Evolutionary conservation across 1,284 basidiomycete genomes (phyloP), one percentile per base, ranked within the genome.

Genomic region (Trichosporon sp.): DNA sequence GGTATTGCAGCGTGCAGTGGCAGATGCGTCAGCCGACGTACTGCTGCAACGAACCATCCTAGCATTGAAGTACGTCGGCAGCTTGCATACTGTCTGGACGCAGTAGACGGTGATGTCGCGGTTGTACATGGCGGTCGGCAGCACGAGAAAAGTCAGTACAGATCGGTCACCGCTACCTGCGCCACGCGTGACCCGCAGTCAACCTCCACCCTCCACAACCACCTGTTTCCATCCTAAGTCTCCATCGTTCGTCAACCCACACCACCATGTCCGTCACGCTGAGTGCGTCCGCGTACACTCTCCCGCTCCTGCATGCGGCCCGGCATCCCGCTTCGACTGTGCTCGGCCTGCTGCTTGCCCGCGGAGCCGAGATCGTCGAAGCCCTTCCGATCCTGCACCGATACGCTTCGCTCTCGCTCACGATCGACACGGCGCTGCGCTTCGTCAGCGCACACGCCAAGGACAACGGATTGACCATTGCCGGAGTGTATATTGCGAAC

Each of bases 321-420:
- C 69, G 77, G 35, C 79, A 84, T 74, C 82, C 83, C 0, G 78
- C 79, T 2, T 72, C 74, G 4, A 79, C 80, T 21, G 76, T 82
- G 54, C 70, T 78, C n/a, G 85, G 85, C n/a, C 73, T 85, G 35
- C 80, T 86, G 67, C 77, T 85, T 66, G 80, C 78, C 12, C 65
- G 71, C n/a, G 51, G 51, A 48, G 56, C 69, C 6, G 71, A 72
- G 10, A 73, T 83, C 61, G 70, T 72, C 10, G 77, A 83, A 54
- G 80, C 80, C 12, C 69, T 85, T 56, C 85, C 85, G 5, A 75
- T 85, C 7, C 71, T 84, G 69, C 85, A 86, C 73, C 76, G 80
- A 63, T 82, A 83, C 74, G 79, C 81, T 0, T 75, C 78, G 7
- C 74, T 86, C 16, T 78, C 78, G 2, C 77, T 80, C 1, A 78